Percentiles rank a stretch among this genome's conserved stretches.
phyloP scores from a whole-genome alignment of 2,329 filamentous ascomycete genomes.

The Trichoderma guizhouense region DNA sequence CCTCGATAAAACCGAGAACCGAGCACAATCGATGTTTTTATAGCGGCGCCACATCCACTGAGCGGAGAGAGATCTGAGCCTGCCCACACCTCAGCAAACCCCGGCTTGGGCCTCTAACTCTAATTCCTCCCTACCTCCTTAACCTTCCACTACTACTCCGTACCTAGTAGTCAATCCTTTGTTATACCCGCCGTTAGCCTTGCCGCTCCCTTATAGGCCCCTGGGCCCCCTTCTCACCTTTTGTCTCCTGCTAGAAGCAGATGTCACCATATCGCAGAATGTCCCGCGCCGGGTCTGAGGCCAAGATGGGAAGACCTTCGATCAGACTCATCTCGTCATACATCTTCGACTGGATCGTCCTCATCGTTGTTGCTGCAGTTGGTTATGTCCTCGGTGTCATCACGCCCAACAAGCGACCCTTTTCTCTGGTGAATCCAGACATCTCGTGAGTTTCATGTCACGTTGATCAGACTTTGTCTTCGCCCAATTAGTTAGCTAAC shows the following conservation, averaged over 20 bases:
- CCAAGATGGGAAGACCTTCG: conserved; percentile 28
- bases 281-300: conserved; percentile 23
- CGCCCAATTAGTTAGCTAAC: conserved; percentile 16
- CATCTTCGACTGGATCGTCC: conserved; percentile 69
- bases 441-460: conserved; percentile 57
- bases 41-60: conserved; percentile 10
- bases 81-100: conserved; percentile 2
- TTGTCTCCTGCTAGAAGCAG: conserved; percentile 8
- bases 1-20: background rate
- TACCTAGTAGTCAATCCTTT: background rate
- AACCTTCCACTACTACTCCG: background rate
- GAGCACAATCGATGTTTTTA: background rate
- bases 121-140: background rate
- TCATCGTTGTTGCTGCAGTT: conserved; percentile 56
- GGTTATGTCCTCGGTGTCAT: conserved; percentile 58
- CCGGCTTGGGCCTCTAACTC: background rate
- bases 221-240: background rate
- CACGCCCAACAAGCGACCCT: conserved; percentile 65
- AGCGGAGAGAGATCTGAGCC: conserved; percentile 11
- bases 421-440: conserved; percentile 66
- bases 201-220: background rate
- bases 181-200: background rate
- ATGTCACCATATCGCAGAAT: conserved; percentile 32
- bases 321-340: conserved; percentile 58
- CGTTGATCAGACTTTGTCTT: background rate